A percentile compares a stretch with the other conserved stretches of the same genome.
These are phyloP conservation scores for Metschnikowia noctiluminum DNA, from an alignment of 805 yeast species.

Conservation along the genomic window DNA sequence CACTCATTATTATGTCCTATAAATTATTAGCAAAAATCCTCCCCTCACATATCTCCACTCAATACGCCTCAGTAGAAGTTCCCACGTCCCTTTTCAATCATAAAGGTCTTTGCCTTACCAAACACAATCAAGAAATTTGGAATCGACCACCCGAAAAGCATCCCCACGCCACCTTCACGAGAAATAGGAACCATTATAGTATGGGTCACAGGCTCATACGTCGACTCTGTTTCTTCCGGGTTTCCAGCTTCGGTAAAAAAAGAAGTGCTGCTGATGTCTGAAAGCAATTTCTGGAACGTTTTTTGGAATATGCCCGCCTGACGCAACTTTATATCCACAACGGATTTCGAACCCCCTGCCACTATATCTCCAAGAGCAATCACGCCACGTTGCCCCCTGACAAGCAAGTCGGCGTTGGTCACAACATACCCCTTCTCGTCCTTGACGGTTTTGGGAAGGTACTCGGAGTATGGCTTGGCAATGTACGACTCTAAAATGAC, in stretches of 20 bases:
- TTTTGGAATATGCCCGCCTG: constrained; percentile 19
- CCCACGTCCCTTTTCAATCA: constrained; percentile 23
- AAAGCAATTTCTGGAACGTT: constrained; percentile 2
- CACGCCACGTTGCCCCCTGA: constrained; percentile 25
- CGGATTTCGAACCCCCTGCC: constrained; percentile 19
- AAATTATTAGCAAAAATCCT: no score
- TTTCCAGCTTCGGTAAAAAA: not conserved
- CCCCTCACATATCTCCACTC: no score
- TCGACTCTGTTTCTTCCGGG: not conserved
- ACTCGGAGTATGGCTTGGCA: constrained; percentile 31
- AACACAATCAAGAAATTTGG: constrained; percentile 29
- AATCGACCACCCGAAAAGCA: constrained; percentile 24
- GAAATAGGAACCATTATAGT: constrained; percentile 33
- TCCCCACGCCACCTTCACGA: constrained; percentile 34
- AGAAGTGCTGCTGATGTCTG: not conserved
- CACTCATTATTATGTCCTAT: no score
- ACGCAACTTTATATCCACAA: constrained; percentile 25
- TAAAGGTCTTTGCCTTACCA: constrained; percentile 27
- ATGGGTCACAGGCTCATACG: constrained; percentile 7
- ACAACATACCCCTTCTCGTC: constrained; percentile 28
- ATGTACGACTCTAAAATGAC: constrained; percentile 27
- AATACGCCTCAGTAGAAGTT: constrained; percentile 3
- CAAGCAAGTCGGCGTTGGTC: constrained; percentile 26
- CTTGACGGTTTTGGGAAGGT: constrained; percentile 22
- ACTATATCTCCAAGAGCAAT: constrained; percentile 37